These are phyloP conservation scores for Solanum megistacrolobum DNA, from an alignment of 257 asterid genomes.

Conservation along the genomic window DNA sequence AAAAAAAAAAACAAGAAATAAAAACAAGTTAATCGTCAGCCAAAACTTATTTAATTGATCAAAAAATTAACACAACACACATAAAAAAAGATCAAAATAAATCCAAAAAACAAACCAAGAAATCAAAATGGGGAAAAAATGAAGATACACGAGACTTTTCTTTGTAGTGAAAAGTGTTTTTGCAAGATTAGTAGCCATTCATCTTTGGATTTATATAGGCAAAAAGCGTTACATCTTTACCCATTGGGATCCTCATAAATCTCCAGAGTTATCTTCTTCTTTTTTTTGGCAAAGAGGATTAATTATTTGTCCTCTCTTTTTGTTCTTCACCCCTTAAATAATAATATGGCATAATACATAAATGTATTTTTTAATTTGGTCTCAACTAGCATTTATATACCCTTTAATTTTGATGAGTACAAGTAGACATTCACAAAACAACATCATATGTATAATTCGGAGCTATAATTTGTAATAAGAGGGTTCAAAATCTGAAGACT, in stretches of 20 bases:
- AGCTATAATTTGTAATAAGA: too few species aligned
- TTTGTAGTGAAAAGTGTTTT: background rate
- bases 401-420: too few species aligned
- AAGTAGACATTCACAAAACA: too few species aligned
- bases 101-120: background rate
- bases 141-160: background rate
- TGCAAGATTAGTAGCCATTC: background rate
- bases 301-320: too few species aligned
- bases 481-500: too few species aligned
- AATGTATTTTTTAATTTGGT: too few species aligned
- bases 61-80: background rate
- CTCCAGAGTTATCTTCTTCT: too few species aligned
- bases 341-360: too few species aligned
- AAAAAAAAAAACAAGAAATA: background rate
- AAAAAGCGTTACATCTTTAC: background rate
- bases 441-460: rapidly evolving
- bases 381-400: too few species aligned
- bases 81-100: background rate
- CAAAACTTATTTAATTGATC: background rate
- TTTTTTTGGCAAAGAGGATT: background rate
- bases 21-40: background rate
- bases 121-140: background rate
- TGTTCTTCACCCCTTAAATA: too few species aligned
- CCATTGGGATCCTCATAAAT: background rate
- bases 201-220: slow-evolving; percentile 15